phyloP scores from a whole-genome alignment of 345 rosid genomes.

The Syzygium grande region DNA sequence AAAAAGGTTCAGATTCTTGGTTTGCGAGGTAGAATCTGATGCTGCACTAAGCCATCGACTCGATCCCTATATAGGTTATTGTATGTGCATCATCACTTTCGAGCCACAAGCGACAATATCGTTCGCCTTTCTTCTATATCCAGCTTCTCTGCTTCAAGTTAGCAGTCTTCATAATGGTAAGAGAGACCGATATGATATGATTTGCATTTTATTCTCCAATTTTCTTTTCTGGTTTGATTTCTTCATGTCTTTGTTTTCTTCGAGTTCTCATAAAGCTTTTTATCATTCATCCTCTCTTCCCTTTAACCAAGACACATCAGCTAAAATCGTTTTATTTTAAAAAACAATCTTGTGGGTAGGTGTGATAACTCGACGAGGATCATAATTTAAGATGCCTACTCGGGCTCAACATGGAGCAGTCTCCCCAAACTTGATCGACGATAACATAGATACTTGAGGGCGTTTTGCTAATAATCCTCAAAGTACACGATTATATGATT shows the following conservation, averaged over 20 bases:
- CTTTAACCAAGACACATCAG: neutral
- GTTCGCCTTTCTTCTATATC: neutral
- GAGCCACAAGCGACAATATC: neutral
- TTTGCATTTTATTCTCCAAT: neutral
- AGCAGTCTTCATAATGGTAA: neutral
- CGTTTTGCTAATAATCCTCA: neutral
- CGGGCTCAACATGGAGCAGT: neutral
- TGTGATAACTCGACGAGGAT: neutral
- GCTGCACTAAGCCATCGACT: neutral
- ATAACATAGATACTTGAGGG: neutral
- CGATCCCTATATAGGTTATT: neutral
- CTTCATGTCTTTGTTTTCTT: neutral
- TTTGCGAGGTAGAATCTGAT: slow-evolving; percentile 7
- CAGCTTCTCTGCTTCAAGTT: neutral
- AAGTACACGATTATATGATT: no score
- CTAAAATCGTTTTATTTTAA: neutral
- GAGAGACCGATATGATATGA: neutral
- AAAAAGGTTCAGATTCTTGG: neutral
- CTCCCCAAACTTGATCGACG: neutral
- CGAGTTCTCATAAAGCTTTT: neutral
- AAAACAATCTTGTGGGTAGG: neutral
- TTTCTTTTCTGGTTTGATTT: neutral
- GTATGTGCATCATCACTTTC: neutral
- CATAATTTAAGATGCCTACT: neutral
- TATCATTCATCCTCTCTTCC: neutral